phyloP scores from a whole-genome alignment of 2,329 filamentous ascomycete genomes.

The Paraphaeosphaeria sporulosa region DNA sequence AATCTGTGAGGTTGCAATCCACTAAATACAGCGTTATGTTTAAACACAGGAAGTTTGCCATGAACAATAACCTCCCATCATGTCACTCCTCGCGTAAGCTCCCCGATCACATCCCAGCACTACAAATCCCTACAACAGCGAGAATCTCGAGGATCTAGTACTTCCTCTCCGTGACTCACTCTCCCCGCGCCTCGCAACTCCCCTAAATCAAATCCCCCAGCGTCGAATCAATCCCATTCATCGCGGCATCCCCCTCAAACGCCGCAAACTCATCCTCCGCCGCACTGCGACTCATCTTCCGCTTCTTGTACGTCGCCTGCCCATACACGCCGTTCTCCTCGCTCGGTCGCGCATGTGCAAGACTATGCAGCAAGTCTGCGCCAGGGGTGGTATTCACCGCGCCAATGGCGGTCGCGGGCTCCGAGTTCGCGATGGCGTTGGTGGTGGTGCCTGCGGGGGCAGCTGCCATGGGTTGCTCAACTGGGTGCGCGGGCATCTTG shows the following conservation, averaged over 20 bases:
- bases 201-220: conserved; percentile 61
- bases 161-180: not conserved
- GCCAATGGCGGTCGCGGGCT: conserved; percentile 34
- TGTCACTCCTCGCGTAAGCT: too few species aligned
- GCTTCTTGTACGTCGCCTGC: conserved; percentile 42
- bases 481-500: conserved; percentile 32
- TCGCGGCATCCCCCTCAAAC: conserved; percentile 57
- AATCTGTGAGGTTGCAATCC: not conserved
- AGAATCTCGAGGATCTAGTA: too few species aligned
- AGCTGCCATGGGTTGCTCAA: conserved; percentile 34
- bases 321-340: conserved; percentile 33
- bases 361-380: conserved; percentile 40
- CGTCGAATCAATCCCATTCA: conserved; percentile 67
- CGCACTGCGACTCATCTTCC: conserved; percentile 45
- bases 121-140: not conserved
- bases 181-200: not conserved
- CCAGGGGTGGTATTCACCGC: conserved; percentile 28
- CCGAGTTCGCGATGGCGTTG: conserved; percentile 25
- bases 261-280: conserved; percentile 49
- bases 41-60: not conserved
- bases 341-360: conserved; percentile 35
- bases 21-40: not conserved
- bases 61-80: too few species aligned
- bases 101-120: not conserved
- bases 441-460: conserved; percentile 29